Conservation (phyloP, 2,329 filamentous ascomycete genomes). For the Sclerotinia borealis region DNA sequence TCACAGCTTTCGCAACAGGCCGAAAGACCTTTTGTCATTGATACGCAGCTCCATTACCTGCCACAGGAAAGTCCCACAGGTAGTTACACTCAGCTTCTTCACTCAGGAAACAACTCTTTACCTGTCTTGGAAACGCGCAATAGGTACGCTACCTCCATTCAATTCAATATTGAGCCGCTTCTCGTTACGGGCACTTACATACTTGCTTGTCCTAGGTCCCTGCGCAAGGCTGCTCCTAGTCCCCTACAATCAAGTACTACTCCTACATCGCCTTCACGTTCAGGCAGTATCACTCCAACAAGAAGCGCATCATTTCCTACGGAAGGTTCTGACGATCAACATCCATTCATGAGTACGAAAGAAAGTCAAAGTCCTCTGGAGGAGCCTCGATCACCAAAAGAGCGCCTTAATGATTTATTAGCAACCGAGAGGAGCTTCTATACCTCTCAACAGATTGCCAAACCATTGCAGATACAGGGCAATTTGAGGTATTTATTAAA, state of each 20-base stretch:
- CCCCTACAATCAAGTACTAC: slow-evolving; percentile 32
- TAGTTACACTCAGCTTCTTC: slow-evolving; percentile 23
- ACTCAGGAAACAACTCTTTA: slow-evolving; percentile 24
- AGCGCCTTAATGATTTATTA: slow-evolving; percentile 33
- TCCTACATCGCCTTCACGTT: slow-evolving; percentile 26
- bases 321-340: slow-evolving; percentile 20
- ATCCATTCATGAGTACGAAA: slow-evolving; percentile 18
- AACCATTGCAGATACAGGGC: slow-evolving; percentile 14
- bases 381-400: slow-evolving; percentile 31
- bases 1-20: slow-evolving; percentile 26
- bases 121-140: slow-evolving; percentile 24
- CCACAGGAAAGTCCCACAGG: slow-evolving; percentile 29
- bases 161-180: slow-evolving; percentile 9
- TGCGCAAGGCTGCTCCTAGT: slow-evolving; percentile 32
- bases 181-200: slow-evolving; percentile 17
- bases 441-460: slow-evolving; percentile 17
- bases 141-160: slow-evolving; percentile 23
- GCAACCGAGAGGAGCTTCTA: slow-evolving; percentile 33
- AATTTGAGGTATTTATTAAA: slow-evolving; percentile 21
- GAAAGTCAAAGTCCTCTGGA: slow-evolving; percentile 17
- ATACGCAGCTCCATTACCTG: slow-evolving; percentile 23
- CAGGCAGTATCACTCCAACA: slow-evolving; percentile 29
- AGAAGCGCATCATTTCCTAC: slow-evolving; percentile 28
- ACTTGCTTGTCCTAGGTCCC: slow-evolving; percentile 26
- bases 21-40: slow-evolving; percentile 26